These are phyloP conservation scores for Chytriomyces hyalinus DNA, from an alignment of 192 early-diverging fungal genomes.

Conservation along the genomic window DNA sequence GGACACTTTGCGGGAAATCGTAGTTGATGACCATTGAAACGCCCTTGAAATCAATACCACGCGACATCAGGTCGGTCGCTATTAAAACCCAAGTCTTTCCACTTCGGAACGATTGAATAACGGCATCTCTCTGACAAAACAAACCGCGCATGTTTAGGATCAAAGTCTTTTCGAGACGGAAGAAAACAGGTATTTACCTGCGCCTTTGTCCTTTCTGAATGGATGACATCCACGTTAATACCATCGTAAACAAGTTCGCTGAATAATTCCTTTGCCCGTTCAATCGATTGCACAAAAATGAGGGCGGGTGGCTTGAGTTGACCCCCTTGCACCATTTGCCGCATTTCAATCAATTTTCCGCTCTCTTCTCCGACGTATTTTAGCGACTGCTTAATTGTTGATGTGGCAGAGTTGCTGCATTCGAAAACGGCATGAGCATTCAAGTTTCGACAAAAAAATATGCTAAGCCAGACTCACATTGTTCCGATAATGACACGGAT, in stretches of 20 bases:
- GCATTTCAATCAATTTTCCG: constrained; percentile 91
- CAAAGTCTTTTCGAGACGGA: neutral
- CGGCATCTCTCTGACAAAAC: constrained; percentile 74
- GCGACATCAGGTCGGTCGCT: constrained; percentile 94
- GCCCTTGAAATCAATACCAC: constrained; percentile 99
- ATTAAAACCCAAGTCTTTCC: constrained; percentile 97
- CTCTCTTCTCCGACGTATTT: constrained; percentile 91
- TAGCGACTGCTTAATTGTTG: constrained; percentile 87
- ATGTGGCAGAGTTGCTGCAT: constrained; percentile 84
- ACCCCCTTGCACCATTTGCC: constrained; percentile 77
- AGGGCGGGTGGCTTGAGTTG: constrained; percentile 91
- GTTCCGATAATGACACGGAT: constrained; percentile 86
- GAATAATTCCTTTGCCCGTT: constrained; percentile 95
- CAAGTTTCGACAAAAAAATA: neutral
- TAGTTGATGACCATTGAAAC: constrained; percentile 98
- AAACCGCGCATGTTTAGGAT: neutral
- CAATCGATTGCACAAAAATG: constrained; percentile 97
- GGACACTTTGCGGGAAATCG: constrained; percentile 92
- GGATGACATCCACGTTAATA: constrained; percentile 98
- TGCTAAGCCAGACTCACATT: constrained; percentile 55
- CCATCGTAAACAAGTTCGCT: constrained; percentile 96
- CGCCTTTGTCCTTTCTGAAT: constrained; percentile 90
- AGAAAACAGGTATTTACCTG: constrained; percentile 56
- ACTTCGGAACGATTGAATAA: constrained; percentile 84
- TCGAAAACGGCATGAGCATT: constrained; percentile 2